phyloP scores from a whole-genome alignment of 257 asterid species.

The Penstemon barbatus region DNA sequence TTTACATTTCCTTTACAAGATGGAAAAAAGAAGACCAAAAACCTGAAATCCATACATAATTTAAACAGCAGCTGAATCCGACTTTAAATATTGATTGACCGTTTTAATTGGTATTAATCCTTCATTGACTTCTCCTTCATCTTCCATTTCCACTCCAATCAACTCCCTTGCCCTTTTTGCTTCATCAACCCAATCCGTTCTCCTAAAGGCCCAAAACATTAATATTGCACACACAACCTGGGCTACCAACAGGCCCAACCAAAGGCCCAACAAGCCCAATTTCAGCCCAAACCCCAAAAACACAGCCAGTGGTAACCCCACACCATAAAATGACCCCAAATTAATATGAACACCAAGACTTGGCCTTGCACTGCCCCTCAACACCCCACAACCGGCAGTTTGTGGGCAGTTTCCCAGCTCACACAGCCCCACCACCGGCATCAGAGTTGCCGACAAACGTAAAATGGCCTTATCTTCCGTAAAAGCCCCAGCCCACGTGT shows the following conservation, averaged over 20 bases:
- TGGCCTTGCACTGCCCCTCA: slow-evolving; percentile 72
- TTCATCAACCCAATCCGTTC: slow-evolving; percentile 53
- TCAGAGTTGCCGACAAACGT: slow-evolving; percentile 39
- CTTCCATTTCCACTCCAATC: slow-evolving; percentile 28
- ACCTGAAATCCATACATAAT: background rate
- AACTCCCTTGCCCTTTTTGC: slow-evolving; percentile 49
- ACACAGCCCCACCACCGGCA: slow-evolving; percentile 71
- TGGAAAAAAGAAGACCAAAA: background rate
- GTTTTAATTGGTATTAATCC: slow-evolving; percentile 15
- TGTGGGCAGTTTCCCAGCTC: slow-evolving; percentile 80
- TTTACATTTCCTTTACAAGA: slow-evolving; percentile 2
- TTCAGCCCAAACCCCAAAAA: slow-evolving; percentile 47
- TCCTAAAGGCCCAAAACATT: slow-evolving; percentile 40
- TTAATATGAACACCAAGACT: slow-evolving; percentile 47
- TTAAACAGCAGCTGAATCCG: background rate
- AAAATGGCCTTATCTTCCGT: slow-evolving; percentile 45
- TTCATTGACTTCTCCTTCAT: background rate
- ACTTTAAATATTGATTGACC: background rate
- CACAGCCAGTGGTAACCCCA: slow-evolving; percentile 62
- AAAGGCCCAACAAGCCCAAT: slow-evolving; percentile 53
- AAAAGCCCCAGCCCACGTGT: slow-evolving; percentile 46
- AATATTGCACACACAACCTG: slow-evolving; percentile 47
- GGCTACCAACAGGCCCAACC: slow-evolving; percentile 61
- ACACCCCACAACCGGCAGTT: slow-evolving; percentile 68
- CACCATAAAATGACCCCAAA: slow-evolving; percentile 59